phyloP scores from a whole-genome alignment of 2,329 filamentous ascomycete species.

The Apiospora marii region DNA sequence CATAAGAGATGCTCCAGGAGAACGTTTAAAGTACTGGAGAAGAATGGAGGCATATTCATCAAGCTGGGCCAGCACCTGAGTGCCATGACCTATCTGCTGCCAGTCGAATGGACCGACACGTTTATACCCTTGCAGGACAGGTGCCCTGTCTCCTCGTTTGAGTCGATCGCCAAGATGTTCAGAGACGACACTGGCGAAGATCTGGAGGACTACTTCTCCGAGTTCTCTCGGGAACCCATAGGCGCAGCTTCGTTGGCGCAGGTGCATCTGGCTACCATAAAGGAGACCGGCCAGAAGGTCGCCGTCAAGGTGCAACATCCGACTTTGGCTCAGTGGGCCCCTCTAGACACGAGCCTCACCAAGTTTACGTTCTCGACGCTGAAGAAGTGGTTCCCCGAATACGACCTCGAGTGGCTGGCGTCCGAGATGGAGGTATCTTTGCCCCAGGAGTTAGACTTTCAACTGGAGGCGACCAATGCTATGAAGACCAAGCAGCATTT shows the following conservation, averaged over 20 bases:
- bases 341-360: slow-evolving; percentile 86
- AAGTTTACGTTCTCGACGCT: slow-evolving; percentile 88
- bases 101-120: slow-evolving; percentile 90
- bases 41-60: slow-evolving; percentile 98
- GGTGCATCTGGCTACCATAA: slow-evolving; percentile 87
- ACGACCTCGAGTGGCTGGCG: slow-evolving; percentile 95
- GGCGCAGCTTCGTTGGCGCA: slow-evolving; percentile 94
- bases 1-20: slow-evolving; percentile 92
- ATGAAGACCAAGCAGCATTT: slow-evolving; percentile 83
- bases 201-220: slow-evolving; percentile 84
- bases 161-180: slow-evolving; percentile 89
- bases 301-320: slow-evolving; percentile 98
- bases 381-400: slow-evolving; percentile 95
- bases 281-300: slow-evolving; percentile 83
- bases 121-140: slow-evolving; percentile 96
- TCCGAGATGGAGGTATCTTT: slow-evolving; percentile 91
- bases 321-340: slow-evolving; percentile 85
- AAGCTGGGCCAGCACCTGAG: slow-evolving; percentile 96
- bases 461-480: slow-evolving; percentile 85
- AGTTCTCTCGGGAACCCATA: slow-evolving; percentile 82
- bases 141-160: slow-evolving; percentile 89
- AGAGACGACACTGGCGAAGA: slow-evolving; percentile 79
- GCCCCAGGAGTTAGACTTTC: slow-evolving; percentile 91
- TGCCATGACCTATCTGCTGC: slow-evolving; percentile 93
- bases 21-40: slow-evolving; percentile 86